These are phyloP conservation scores for Cystobasidium ongulense DNA, from an alignment of 768 basidiomycete species.

Conservation along the genomic window DNA sequence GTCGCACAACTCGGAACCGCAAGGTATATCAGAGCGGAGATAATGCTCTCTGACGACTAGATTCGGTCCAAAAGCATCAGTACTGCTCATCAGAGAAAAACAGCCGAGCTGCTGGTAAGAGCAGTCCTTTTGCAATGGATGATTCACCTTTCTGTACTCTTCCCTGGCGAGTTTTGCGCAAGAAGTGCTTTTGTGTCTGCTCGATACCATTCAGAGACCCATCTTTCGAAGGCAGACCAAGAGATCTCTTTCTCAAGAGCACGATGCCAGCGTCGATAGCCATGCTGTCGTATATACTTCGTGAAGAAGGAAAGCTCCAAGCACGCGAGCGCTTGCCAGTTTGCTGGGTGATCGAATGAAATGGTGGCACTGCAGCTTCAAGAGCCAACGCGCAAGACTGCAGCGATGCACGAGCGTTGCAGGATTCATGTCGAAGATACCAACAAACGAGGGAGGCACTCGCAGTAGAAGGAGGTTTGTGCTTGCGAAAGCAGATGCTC, in stretches of 20 bases:
- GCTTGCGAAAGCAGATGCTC: too few species aligned
- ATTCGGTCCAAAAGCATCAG: neutral
- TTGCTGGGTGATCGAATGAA: neutral
- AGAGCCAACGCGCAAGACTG: too few species aligned
- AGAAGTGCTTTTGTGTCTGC: constrained; percentile 56
- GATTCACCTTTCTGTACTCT: constrained; percentile 80
- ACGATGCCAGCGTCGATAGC: constrained; percentile 22
- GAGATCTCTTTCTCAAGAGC: neutral
- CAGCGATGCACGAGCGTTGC: too few species aligned
- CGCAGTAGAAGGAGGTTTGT: too few species aligned
- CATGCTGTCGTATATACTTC: neutral
- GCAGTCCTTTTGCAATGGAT: neutral
- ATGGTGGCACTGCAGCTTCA: too few species aligned
- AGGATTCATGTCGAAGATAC: too few species aligned
- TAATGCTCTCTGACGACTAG: constrained; percentile 82
- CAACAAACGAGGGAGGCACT: too few species aligned
- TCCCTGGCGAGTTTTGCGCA: constrained; percentile 88
- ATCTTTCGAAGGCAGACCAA: neutral
- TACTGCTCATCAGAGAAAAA: neutral
- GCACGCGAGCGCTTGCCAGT: neutral
- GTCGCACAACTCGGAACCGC: constrained; percentile 65
- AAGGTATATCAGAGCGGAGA: constrained; percentile 79
- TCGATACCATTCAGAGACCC: neutral
- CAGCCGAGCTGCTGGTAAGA: constrained; percentile 11
- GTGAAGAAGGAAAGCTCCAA: neutral